Evolutionary conservation across 345 rosid species (phyloP).

Genomic region (Brassica cretica): DNA sequence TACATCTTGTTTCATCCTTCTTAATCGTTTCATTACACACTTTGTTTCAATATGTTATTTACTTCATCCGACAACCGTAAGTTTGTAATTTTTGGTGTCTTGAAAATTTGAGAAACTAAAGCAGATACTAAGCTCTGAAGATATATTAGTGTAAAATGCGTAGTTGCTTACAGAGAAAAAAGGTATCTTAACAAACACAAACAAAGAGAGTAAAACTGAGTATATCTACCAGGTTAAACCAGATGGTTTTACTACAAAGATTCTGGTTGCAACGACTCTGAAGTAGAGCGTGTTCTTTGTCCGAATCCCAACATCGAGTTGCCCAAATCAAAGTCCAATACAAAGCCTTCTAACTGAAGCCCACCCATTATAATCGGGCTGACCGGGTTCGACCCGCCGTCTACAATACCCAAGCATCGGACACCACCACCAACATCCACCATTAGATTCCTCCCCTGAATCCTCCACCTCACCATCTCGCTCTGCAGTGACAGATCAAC

Average conservation of each 20-base stretch:
- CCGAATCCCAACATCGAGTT: conserved; percentile 65
- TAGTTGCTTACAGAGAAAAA: not conserved
- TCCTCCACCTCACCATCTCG: conserved; percentile 87
- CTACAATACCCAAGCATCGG: conserved; percentile 68
- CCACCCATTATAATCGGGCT: conserved; percentile 66
- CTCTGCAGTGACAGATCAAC: conserved; percentile 78
- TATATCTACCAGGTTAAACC: conserved; percentile 21
- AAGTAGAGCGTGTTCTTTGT: conserved; percentile 38
- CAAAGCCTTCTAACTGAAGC: conserved; percentile 65
- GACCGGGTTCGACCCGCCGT: conserved; percentile 54
- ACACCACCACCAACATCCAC: conserved; percentile 52
- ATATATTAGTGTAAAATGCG: conserved; percentile 2
- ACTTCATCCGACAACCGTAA: not conserved
- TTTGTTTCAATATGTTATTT: not conserved
- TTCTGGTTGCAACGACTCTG: conserved; percentile 4
- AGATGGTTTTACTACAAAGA: conserved; percentile 8
- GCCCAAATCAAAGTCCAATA: conserved; percentile 69
- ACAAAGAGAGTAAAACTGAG: conserved; percentile 27
- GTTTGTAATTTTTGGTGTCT: not conserved
- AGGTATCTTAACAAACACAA: not conserved
- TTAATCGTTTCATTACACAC: conserved; percentile 20
- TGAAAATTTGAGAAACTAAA: not conserved
- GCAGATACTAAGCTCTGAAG: not conserved
- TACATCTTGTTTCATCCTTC: conserved; percentile 61
- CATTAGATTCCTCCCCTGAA: conserved; percentile 57